These are phyloP conservation scores for Arthroderma uncinatum DNA, from an alignment of 2,329 filamentous ascomycete genomes.

Conservation along the genomic window DNA sequence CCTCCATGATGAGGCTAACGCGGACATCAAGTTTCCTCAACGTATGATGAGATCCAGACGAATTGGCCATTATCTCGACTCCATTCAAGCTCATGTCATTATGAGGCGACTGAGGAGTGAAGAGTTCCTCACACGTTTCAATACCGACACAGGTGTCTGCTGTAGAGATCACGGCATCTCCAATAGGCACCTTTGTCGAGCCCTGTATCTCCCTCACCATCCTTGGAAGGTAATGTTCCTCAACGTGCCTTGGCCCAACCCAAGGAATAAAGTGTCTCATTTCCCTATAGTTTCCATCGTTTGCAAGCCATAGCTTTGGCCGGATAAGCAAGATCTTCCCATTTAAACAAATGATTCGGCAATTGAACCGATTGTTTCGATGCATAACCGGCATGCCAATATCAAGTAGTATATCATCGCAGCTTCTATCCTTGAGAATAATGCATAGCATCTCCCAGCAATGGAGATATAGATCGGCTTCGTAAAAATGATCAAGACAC, in stretches of 20 bases:
- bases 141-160: slow-evolving; percentile 46
- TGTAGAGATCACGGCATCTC: slow-evolving; percentile 53
- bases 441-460: slow-evolving; percentile 49
- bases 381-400: slow-evolving; percentile 43
- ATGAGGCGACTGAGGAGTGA: slow-evolving; percentile 45
- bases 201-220: slow-evolving; percentile 47
- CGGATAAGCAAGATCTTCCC: slow-evolving; percentile 55
- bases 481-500: slow-evolving; percentile 15
- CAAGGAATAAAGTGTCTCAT: slow-evolving; percentile 52
- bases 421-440: slow-evolving; percentile 48
- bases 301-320: slow-evolving; percentile 57
- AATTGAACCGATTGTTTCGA: slow-evolving; percentile 51
- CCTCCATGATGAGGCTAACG: slow-evolving; percentile 53
- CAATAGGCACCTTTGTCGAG: slow-evolving; percentile 48
- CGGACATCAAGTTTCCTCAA: slow-evolving; percentile 55
- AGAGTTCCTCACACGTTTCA: slow-evolving; percentile 45
- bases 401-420: slow-evolving; percentile 47
- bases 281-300: slow-evolving; percentile 47
- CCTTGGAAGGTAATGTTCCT: slow-evolving; percentile 52
- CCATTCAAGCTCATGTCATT: slow-evolving; percentile 53
- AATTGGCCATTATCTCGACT: slow-evolving; percentile 59
- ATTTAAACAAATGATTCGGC: slow-evolving; percentile 51
- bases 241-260: slow-evolving; percentile 39
- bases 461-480: slow-evolving; percentile 43
- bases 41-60: slow-evolving; percentile 41